Evolutionary conservation across 2,329 filamentous ascomycete species (phyloP).

Genomic region (Neurospora sp.): DNA sequence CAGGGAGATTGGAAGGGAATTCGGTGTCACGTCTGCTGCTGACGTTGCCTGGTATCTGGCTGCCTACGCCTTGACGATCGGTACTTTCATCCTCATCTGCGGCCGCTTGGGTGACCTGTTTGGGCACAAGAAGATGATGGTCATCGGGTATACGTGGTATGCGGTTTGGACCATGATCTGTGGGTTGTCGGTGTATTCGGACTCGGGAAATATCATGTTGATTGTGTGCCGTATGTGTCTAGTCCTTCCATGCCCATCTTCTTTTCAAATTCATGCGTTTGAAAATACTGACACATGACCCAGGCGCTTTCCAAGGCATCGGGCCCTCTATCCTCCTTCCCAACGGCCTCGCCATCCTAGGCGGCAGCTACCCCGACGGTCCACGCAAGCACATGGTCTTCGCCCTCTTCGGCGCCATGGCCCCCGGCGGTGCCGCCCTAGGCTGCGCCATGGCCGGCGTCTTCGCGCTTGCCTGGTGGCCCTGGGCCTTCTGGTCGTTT

Average conservation of each 20-base stretch:
- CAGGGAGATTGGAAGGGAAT: constrained; percentile 33
- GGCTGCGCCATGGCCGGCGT: constrained; percentile 23
- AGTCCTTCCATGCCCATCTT: not conserved
- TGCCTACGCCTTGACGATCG: constrained; percentile 33
- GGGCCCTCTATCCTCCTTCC: constrained; percentile 46
- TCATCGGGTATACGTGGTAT: constrained; percentile 33
- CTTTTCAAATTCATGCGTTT: not conserved
- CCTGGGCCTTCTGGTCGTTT: constrained; percentile 22
- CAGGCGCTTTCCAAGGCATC: constrained; percentile 34
- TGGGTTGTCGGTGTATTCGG: constrained; percentile 25
- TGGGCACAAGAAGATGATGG: constrained; percentile 35
- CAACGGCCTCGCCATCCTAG: constrained; percentile 47
- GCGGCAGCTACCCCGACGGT: constrained; percentile 35
- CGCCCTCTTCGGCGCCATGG: constrained; percentile 25
- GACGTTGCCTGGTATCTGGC: constrained; percentile 35
- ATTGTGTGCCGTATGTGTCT: constrained; percentile 31
- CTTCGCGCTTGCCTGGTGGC: constrained; percentile 22
- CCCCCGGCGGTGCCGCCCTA: constrained; percentile 15
- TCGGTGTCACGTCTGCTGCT: constrained; percentile 27
- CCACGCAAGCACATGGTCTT: constrained; percentile 26
- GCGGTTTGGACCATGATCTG: constrained; percentile 29
- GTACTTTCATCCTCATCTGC: constrained; percentile 37
- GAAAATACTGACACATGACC: not conserved
- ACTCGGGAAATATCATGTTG: constrained; percentile 25
- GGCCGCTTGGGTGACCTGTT: constrained; percentile 37